Evolutionary conservation across 768 basidiomycete species (phyloP).

Genomic region (Termitomyces sp.): DNA sequence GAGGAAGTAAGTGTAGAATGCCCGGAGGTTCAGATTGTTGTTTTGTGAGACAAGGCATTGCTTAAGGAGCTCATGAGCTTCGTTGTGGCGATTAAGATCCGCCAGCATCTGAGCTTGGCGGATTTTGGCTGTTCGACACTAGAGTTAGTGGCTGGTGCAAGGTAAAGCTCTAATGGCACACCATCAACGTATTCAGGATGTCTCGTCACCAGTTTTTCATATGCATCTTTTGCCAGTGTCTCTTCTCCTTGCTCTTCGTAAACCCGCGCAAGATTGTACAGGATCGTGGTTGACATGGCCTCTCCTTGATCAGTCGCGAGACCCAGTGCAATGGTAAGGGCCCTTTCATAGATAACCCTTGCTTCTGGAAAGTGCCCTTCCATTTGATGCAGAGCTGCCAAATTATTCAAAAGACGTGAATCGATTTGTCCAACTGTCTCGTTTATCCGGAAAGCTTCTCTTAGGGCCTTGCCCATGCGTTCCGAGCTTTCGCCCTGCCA

Average conservation of each 20-base stretch:
- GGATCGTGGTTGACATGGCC: slow-evolving; percentile 73
- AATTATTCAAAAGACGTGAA: slow-evolving; percentile 76
- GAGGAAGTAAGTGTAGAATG: slow-evolving; percentile 92
- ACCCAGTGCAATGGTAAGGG: slow-evolving; percentile 57
- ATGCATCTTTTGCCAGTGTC: slow-evolving; percentile 77
- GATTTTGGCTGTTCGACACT: slow-evolving; percentile 72
- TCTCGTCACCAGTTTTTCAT: slow-evolving; percentile 79
- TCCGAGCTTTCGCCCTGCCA: slow-evolving; percentile 85
- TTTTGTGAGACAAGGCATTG: slow-evolving; percentile 81
- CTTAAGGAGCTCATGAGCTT: slow-evolving; percentile 88
- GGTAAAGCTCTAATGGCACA: slow-evolving; percentile 36
- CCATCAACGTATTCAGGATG: slow-evolving; percentile 98
- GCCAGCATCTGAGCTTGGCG: slow-evolving; percentile 83
- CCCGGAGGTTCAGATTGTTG: slow-evolving; percentile 82
- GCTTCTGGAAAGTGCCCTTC: slow-evolving; percentile 61
- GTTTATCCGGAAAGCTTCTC: slow-evolving; percentile 69
- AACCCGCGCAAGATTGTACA: slow-evolving; percentile 90
- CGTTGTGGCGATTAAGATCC: slow-evolving; percentile 65
- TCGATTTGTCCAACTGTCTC: slow-evolving; percentile 50
- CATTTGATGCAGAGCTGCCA: slow-evolving; percentile 73
- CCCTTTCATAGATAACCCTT: slow-evolving; percentile 66
- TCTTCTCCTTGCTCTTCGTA: slow-evolving; percentile 85
- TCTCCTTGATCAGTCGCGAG: slow-evolving; percentile 53
- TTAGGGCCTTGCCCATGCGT: slow-evolving; percentile 68
- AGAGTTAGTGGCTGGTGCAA: slow-evolving; percentile 2